phyloP scores from a whole-genome alignment of 768 basidiomycete species.

The Butyriboletus loyo region DNA sequence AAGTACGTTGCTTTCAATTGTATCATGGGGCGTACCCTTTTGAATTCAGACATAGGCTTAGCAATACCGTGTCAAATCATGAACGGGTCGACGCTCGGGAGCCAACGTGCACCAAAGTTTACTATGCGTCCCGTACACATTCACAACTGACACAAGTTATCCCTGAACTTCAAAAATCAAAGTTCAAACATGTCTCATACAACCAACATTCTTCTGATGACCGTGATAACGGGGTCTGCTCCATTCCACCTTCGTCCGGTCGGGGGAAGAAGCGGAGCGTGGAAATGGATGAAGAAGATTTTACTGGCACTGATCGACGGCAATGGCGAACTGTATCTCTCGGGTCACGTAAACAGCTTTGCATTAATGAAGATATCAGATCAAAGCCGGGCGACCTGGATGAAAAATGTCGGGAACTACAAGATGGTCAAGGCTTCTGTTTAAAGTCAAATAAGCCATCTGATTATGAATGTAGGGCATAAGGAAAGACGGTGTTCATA shows the following conservation, averaged over 20 bases:
- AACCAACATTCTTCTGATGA: slow-evolving; percentile 13
- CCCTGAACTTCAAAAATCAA: slow-evolving; percentile 77
- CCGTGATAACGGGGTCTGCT: neutral
- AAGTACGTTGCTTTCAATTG: slow-evolving; percentile 46
- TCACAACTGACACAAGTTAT: slow-evolving; percentile 91
- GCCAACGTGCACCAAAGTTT: slow-evolving; percentile 76
- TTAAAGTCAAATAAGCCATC: neutral
- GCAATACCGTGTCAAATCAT: slow-evolving; percentile 2
- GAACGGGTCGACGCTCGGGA: slow-evolving; percentile 34
- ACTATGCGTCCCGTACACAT: slow-evolving; percentile 93
- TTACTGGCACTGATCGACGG: slow-evolving; percentile 26
- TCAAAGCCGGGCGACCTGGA: slow-evolving; percentile 68
- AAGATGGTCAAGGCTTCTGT: slow-evolving; percentile 48
- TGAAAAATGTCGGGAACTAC: slow-evolving; percentile 81
- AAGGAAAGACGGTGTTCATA: slow-evolving; percentile 70
- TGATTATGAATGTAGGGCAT: slow-evolving; percentile 42
- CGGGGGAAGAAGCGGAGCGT: slow-evolving; percentile 21
- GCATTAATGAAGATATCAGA: slow-evolving; percentile 81
- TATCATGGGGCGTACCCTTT: neutral
- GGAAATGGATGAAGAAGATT: slow-evolving; percentile 19
- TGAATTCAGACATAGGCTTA: slow-evolving; percentile 16
- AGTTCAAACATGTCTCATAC: slow-evolving; percentile 38
- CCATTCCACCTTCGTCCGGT: neutral
- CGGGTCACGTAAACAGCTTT: slow-evolving; percentile 87
- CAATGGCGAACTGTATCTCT: slow-evolving; percentile 71